phyloP scores from a whole-genome alignment of 257 asterid genomes.

The Nicotiana sylvestris region DNA sequence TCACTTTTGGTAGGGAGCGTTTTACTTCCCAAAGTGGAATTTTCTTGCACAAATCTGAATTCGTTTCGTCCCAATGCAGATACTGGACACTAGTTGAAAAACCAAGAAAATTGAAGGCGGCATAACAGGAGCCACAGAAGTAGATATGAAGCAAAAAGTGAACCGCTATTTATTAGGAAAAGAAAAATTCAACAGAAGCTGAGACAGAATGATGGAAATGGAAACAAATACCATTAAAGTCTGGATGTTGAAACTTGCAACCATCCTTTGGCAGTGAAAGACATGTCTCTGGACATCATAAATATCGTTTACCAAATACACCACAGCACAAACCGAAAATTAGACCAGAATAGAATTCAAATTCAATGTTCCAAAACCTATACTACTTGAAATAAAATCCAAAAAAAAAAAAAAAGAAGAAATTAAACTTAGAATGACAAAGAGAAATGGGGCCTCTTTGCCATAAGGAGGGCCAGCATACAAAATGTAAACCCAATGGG shows the following conservation, averaged over 20 bases:
- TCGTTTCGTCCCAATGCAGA: too few relatives aligned
- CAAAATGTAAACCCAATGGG: not conserved
- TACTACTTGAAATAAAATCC: not conserved
- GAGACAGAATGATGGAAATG: not conserved
- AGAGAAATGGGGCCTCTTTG: not conserved
- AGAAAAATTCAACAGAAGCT: not conserved
- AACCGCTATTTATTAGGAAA: not conserved
- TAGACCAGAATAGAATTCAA: not conserved
- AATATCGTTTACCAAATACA: not conserved
- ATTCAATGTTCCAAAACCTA: not conserved
- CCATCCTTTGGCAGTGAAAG: not conserved
- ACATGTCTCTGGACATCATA: not conserved
- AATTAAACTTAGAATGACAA: not conserved
- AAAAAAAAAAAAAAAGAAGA: not conserved
- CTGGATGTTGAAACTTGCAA: not conserved
- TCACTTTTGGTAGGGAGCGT: too few relatives aligned
- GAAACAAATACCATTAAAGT: not conserved
- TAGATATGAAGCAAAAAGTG: not conserved
- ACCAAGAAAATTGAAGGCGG: not conserved
- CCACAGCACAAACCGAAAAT: not conserved
- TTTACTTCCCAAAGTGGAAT: too few relatives aligned
- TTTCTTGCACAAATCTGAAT: too few relatives aligned
- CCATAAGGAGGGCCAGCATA: not conserved
- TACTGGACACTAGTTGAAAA: fast-evolving
- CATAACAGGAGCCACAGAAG: not conserved